phyloP scores from a whole-genome alignment of 2,329 filamentous ascomycete species.

The Fusarium incarnatum region DNA sequence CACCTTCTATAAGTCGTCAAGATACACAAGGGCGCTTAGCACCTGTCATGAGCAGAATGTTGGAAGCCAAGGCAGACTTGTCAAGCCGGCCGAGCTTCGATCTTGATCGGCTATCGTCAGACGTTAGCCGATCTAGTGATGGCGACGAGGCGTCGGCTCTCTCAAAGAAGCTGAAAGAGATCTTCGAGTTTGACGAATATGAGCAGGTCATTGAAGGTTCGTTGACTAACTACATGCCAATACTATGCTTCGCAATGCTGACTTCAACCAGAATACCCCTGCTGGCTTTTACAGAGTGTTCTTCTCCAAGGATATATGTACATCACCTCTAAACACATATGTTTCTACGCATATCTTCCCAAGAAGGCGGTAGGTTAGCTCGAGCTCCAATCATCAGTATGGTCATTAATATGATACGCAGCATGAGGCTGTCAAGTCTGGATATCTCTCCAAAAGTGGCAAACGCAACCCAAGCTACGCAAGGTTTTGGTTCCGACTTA shows the following conservation, averaged over 20 bases:
- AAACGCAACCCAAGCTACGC: slow-evolving; percentile 88
- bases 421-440: slow-evolving; percentile 83
- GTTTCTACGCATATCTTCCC: slow-evolving; percentile 97
- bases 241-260: slow-evolving; percentile 14
- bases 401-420: slow-evolving; percentile 51
- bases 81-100: slow-evolving; percentile 69
- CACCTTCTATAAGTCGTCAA: slow-evolving; percentile 41
- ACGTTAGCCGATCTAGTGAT: slow-evolving; percentile 51
- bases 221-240: slow-evolving; percentile 9
- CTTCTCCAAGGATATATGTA: slow-evolving; percentile 96
- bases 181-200: slow-evolving; percentile 83
- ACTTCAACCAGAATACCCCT: slow-evolving; percentile 78
- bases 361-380: slow-evolving; percentile 78
- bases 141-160: slow-evolving; percentile 67
- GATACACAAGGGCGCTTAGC: slow-evolving; percentile 64
- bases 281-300: slow-evolving; percentile 92
- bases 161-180: slow-evolving; percentile 79
- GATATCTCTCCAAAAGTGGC: slow-evolving; percentile 88
- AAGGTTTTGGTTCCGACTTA: slow-evolving; percentile 92
- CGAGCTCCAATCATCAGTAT: not conserved
- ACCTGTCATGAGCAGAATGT: slow-evolving; percentile 81
- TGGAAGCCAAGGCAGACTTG: slow-evolving; percentile 77
- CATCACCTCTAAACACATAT: slow-evolving; percentile 91
- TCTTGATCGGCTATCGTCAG: slow-evolving; percentile 59
- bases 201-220: slow-evolving; percentile 86